A percentile compares a stretch with the other conserved stretches of the same genome.
Conservation (phyloP, 352 stramenopile species). For the Pythium chondricola region DNA sequence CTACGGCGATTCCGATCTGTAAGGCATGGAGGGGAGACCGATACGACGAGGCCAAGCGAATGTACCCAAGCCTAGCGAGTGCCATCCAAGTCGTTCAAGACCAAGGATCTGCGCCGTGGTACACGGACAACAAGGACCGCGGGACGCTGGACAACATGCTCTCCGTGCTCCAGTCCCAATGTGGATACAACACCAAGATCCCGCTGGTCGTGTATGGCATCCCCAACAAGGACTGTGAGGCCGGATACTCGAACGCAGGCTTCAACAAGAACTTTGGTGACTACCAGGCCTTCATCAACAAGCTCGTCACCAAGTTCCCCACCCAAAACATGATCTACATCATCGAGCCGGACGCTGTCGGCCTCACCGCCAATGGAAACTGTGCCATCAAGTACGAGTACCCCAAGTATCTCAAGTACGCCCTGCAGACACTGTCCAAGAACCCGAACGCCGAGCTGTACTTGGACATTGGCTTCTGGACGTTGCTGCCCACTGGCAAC, state of each 20-base stretch:
- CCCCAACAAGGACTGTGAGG: constrained; percentile 29
- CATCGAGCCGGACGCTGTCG: constrained; percentile 27
- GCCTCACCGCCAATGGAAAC: constrained; percentile 10
- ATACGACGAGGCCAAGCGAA: constrained; percentile 13
- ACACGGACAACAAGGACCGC: constrained; percentile 17
- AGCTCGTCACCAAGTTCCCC: constrained; percentile 8
- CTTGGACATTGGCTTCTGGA: constrained; percentile 27
- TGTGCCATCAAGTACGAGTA: constrained; percentile 20
- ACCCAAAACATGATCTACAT: constrained; percentile 26
- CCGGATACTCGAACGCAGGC: constrained; percentile 18
- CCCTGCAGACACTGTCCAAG: constrained; percentile 9
- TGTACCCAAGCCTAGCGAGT: constrained; percentile 12
- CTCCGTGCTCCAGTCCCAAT: neutral
- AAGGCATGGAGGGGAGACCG: constrained; percentile 1
- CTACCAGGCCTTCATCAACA: constrained; percentile 22
- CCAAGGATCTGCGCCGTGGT: constrained; percentile 20
- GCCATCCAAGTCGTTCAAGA: constrained; percentile 16
- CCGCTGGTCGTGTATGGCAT: constrained; percentile 28
- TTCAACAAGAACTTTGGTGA: constrained; percentile 21
- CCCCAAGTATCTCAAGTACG: constrained; percentile 17
- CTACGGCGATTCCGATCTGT: constrained; percentile 11
- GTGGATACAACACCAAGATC: constrained; percentile 13
- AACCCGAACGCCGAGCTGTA: constrained; percentile 27
- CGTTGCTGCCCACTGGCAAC: constrained; percentile 9
- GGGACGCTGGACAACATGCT: constrained; percentile 1